Conservation (phyloP, 768 basidiomycete genomes). For the Omphalotus guepiniiformis region DNA sequence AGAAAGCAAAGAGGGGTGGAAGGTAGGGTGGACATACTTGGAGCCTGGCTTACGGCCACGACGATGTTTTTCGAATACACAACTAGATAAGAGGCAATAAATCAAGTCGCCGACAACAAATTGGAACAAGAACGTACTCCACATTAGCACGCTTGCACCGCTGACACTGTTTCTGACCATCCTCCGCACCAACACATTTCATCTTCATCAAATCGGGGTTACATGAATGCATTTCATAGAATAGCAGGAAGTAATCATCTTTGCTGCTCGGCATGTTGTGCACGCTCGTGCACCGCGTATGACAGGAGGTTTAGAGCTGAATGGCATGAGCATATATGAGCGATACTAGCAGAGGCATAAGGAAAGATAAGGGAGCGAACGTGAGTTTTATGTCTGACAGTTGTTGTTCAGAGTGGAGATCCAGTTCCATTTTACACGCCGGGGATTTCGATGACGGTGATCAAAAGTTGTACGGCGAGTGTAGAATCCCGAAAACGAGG, state of each 20-base stretch:
- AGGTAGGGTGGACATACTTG: constrained; percentile 49
- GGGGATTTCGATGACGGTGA: constrained; percentile 2
- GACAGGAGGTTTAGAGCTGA: constrained; percentile 43
- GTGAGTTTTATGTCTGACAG: background rate
- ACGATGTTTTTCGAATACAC: constrained; percentile 85
- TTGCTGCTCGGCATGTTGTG: constrained; percentile 81
- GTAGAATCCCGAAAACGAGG: background rate
- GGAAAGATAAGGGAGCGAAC: constrained; percentile 21
- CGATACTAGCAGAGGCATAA: constrained; percentile 9
- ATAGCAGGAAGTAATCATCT: constrained; percentile 39
- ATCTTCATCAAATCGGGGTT: constrained; percentile 46
- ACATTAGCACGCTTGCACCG: constrained; percentile 79
- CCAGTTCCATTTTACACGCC: constrained; percentile 5
- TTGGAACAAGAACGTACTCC: constrained; percentile 44
- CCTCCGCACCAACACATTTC: constrained; percentile 89
- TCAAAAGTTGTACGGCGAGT: background rate
- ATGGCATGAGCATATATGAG: constrained; percentile 7
- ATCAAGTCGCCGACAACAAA: constrained; percentile 14
- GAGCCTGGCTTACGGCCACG: constrained; percentile 87
- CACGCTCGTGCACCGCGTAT: constrained; percentile 64
- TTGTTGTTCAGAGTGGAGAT: constrained; percentile 2
- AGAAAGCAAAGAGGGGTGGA: constrained; percentile 11
- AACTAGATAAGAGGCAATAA: constrained; percentile 38
- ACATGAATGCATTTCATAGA: constrained; percentile 7
- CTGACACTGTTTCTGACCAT: constrained; percentile 76